Evolutionary conservation across 1,284 basidiomycete genomes (phyloP).

Genomic region (Ganoderma leucocontextum): DNA sequence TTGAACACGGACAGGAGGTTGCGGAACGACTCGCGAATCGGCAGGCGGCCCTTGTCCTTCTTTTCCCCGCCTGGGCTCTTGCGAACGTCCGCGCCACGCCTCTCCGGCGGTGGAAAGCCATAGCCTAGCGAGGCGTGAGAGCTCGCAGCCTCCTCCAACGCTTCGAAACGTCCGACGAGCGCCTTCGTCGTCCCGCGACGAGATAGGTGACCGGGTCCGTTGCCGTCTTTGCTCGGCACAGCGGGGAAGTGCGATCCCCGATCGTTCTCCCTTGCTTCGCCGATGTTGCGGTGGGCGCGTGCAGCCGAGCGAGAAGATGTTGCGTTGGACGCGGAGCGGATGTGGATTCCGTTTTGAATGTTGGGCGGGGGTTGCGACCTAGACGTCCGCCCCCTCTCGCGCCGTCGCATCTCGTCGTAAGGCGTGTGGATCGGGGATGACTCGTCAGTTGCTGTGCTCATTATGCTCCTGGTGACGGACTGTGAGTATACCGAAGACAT

Average conservation of each 20-base stretch:
- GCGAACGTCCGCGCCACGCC: neutral
- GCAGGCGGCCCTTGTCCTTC: conserved; percentile 50
- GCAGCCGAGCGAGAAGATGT: conserved; percentile 7
- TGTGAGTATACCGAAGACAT: conserved; percentile 39
- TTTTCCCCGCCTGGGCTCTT: conserved; percentile 19
- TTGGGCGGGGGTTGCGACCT: neutral
- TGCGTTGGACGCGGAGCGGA: conserved; percentile 22
- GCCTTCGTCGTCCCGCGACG: conserved; percentile 46
- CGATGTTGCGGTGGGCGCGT: neutral
- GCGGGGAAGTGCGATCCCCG: conserved; percentile 41
- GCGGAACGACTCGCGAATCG: conserved; percentile 69
- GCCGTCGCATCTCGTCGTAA: conserved; percentile 27
- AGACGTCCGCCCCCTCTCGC: neutral
- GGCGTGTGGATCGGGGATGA: conserved; percentile 35
- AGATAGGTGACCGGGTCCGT: conserved; percentile 13
- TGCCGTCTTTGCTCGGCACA: conserved; percentile 9
- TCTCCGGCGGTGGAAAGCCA: neutral
- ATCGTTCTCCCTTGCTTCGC: conserved; percentile 6
- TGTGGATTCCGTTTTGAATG: conserved; percentile 8
- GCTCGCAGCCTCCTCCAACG: conserved; percentile 29
- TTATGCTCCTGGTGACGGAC: conserved; percentile 30
- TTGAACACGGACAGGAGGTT: conserved; percentile 72
- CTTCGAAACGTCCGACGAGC: conserved; percentile 46
- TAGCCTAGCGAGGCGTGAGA: conserved; percentile 2
- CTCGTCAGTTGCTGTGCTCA: conserved; percentile 28